Conservation (phyloP, 306 rosid species). For the Quercus berberidifolia region DNA sequence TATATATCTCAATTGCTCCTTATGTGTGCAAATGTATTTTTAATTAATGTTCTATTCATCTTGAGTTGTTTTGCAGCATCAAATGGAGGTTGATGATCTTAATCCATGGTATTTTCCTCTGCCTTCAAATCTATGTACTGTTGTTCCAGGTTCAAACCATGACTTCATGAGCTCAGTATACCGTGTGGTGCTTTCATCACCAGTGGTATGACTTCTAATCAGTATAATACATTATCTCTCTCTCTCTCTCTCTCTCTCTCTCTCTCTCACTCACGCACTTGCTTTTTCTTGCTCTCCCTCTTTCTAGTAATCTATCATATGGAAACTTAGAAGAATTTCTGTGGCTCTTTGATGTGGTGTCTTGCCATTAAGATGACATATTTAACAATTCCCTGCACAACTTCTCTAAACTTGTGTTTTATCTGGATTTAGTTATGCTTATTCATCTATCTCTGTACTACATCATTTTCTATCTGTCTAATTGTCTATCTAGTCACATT, state of each 20-base stretch:
- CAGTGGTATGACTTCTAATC: constrained; percentile 60
- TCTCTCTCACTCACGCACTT: fast-evolving
- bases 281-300: not conserved
- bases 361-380: not conserved
- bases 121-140: constrained; percentile 64
- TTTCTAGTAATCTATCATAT: not conserved
- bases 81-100: constrained; percentile 48
- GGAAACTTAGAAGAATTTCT: not conserved
- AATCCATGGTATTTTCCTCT: constrained; percentile 90
- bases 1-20: not conserved
- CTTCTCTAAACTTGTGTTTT: not conserved
- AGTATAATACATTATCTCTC: not conserved
- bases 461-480: not conserved
- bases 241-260: too few species aligned
- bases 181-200: constrained; percentile 87
- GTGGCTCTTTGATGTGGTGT: not conserved
- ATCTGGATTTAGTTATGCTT: not conserved
- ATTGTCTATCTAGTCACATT: not conserved
- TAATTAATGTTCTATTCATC: constrained; percentile 15
- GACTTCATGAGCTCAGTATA: constrained; percentile 66
- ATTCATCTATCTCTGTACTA: not conserved
- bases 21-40: constrained; percentile 1
- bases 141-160: constrained; percentile 81
- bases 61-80: constrained; percentile 47
- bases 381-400: not conserved